phyloP scores from a whole-genome alignment of 768 basidiomycete genomes.

The Leccinum truebloodii region DNA sequence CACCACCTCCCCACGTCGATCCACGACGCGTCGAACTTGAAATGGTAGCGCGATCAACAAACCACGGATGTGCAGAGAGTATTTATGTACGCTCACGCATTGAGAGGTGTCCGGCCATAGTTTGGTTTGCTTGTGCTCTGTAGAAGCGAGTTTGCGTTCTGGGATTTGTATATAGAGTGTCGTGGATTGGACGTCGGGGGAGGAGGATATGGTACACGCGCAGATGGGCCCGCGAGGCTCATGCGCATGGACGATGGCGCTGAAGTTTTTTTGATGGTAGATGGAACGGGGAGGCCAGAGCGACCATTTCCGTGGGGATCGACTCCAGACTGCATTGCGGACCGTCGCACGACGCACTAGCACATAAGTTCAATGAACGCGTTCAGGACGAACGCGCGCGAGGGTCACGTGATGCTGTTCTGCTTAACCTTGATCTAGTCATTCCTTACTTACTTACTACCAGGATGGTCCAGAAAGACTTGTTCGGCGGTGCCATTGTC shows the following conservation, averaged over 20 bases:
- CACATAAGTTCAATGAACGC: neutral
- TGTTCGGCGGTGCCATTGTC: conserved; percentile 90
- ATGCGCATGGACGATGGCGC: conserved; percentile 50
- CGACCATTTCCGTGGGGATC: conserved; percentile 53
- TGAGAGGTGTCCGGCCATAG: conserved; percentile 74
- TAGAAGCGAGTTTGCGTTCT: conserved; percentile 66
- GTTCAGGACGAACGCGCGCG: neutral
- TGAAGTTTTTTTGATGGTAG: conserved; percentile 70
- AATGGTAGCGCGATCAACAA: neutral
- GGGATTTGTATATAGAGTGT: conserved; percentile 69
- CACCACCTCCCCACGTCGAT: conserved; percentile 66
- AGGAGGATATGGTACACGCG: conserved; percentile 53
- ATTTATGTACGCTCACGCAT: conserved; percentile 45
- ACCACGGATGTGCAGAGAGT: neutral
- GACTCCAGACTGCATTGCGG: conserved; percentile 54
- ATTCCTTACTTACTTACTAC: neutral
- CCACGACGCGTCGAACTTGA: conserved; percentile 69
- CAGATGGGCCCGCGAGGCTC: conserved; percentile 77
- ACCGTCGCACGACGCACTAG: conserved; percentile 48
- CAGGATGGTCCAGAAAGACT: conserved; percentile 24
- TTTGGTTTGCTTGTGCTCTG: conserved; percentile 68
- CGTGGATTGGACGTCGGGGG: conserved; percentile 54
- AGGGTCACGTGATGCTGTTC: conserved; percentile 22
- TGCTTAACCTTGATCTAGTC: neutral
- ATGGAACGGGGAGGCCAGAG: conserved; percentile 73